phyloP scores from a whole-genome alignment of 257 asterid species.

The Solanum chmielewskii region DNA sequence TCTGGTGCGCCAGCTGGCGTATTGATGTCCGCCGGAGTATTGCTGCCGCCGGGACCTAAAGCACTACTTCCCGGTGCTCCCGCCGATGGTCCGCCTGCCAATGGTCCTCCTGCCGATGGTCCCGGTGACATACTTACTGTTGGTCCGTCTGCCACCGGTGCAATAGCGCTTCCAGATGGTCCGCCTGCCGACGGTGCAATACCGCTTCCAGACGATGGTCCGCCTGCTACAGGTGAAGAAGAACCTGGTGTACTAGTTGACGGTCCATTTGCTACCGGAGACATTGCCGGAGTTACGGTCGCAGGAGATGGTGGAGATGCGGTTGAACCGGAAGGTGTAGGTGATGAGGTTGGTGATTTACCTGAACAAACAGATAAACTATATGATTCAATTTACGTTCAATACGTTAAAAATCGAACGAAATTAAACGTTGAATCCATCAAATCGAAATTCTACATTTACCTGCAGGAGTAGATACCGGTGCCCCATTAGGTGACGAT shows the following conservation, averaged over 20 bases:
- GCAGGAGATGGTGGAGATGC: neutral
- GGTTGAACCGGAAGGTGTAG: neutral
- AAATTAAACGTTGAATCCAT: neutral
- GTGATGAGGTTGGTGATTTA: neutral
- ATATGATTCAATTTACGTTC: neutral
- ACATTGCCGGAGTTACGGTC: neutral
- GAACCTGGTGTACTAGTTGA: neutral
- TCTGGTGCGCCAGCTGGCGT: constrained; percentile 13
- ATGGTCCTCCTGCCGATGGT: neutral
- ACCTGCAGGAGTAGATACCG: neutral
- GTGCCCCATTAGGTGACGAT: neutral
- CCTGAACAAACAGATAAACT: neutral
- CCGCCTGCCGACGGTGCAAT: neutral
- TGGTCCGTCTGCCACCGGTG: neutral
- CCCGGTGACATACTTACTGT: neutral
- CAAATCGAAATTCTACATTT: neutral
- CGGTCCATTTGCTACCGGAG: neutral
- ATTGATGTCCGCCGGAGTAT: constrained; percentile 9
- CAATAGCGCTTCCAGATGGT: neutral
- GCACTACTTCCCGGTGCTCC: neutral
- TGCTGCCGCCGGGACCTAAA: neutral
- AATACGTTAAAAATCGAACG: neutral
- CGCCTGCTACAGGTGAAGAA: neutral
- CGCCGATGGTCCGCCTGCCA: neutral
- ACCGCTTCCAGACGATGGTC: neutral